Base-by-base conservation (phyloP, 441 rosid species). In the Lepidium campestre region DNA sequence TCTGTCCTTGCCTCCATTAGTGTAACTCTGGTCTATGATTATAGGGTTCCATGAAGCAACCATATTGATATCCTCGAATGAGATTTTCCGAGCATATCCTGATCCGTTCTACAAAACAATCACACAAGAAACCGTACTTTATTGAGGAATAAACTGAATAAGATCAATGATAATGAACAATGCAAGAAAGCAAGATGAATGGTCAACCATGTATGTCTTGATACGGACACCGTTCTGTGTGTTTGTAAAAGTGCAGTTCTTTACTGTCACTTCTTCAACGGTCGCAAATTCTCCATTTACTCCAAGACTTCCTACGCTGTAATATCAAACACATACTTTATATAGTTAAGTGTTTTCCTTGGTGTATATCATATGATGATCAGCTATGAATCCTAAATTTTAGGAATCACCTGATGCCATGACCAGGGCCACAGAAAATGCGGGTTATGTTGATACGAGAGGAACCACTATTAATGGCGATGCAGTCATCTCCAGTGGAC, bases 301-400 rank as follows among this genome's bases (percentile, higher is more conserved):
- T 67, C 81, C 81, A 25, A 78, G 79, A 53, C 81, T 78, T 55
- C 81, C 81, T 17, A 78, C 25, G 54, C 81, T 78, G 17, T 62
- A 52, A 52, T 12, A 52, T 31, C 36, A 22, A 13, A 22, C 27
- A 13, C 67, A 50, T 64, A 20, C 39, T 54, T 6, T 31, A 15
- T 40, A 46, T 34, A 23, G n/a, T 37, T 67, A 23, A 14, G 49
- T 52, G 23, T 35, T 7, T 40, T 40, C 7, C 20, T 23, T 49
- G 5, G 18, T 5, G 31, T 14, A 12, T 27, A 20, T 41, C 35
- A 19, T 37, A 45, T 67, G 27, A 54, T 42, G 15, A n/a, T 37
- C 25, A 29, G 4, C 25, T 44, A 5, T 36, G 14, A 39, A 39
- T 15, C 9, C 3, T 39, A n/a, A 41, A 15, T 1, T 13, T 1